Conservation (phyloP, 352 stramenopile species). For the Hyaloperonospora brassicae region DNA sequence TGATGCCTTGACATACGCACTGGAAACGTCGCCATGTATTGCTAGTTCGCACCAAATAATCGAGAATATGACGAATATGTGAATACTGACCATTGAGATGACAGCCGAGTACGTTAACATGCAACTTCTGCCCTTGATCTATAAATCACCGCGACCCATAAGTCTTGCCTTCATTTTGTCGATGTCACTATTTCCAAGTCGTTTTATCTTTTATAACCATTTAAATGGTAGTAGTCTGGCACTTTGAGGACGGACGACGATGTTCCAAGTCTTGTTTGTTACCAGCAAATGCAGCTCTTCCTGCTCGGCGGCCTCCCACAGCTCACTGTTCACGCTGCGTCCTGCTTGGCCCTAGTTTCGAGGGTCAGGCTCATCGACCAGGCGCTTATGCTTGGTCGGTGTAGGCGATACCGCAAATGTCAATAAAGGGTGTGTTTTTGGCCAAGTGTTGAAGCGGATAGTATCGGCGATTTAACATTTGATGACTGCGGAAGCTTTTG, state of each 20-base stretch:
- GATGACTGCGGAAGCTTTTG: not conserved
- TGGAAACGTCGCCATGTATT: too few relatives aligned
- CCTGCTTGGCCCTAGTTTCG: not conserved
- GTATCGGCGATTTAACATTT: not conserved
- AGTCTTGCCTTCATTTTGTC: too few relatives aligned
- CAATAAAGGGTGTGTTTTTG: not conserved
- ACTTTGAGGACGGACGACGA: not conserved
- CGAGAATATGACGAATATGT: too few relatives aligned
- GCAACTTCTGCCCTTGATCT: too few relatives aligned
- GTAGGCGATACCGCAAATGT: not conserved
- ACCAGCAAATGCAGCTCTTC: not conserved
- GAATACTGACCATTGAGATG: too few relatives aligned
- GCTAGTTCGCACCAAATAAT: too few relatives aligned
- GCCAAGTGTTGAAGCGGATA: not conserved
- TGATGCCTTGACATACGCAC: too few relatives aligned
- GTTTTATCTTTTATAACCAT: too few relatives aligned
- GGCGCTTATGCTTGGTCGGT: not conserved
- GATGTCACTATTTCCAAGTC: too few relatives aligned
- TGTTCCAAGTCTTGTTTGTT: not conserved
- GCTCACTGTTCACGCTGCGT: not conserved
- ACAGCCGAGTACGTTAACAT: too few relatives aligned
- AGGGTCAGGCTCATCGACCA: not conserved
- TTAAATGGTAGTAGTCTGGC: too few relatives aligned
- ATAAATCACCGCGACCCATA: too few relatives aligned
- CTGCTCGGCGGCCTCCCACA: not conserved